phyloP scores from a whole-genome alignment of 129 eudicot species.

The Helianthus tuberosus region DNA sequence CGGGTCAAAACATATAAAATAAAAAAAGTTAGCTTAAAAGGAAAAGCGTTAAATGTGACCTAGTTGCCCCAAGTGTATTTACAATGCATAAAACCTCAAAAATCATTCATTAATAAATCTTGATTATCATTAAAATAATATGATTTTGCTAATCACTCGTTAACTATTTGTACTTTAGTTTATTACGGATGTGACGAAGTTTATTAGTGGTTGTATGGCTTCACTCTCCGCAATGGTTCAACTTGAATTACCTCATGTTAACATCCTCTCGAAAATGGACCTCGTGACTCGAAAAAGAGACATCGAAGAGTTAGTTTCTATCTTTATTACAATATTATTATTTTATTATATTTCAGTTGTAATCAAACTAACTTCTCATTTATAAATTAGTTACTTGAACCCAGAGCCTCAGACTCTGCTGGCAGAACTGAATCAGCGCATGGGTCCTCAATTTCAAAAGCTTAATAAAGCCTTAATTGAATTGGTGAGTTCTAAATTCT shows the following conservation, averaged over 20 bases:
- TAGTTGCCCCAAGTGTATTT: neutral
- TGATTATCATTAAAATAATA: neutral
- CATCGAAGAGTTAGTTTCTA: slow-evolving; percentile 61
- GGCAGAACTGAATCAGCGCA: slow-evolving; percentile 76
- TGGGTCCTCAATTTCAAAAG: slow-evolving; percentile 93
- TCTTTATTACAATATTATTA: neutral
- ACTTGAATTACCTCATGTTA: slow-evolving; percentile 94
- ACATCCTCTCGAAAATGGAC: slow-evolving; percentile 96
- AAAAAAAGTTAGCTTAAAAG: neutral
- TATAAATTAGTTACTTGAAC: slow-evolving; percentile 54
- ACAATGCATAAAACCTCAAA: neutral
- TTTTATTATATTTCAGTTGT: neutral
- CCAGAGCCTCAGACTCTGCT: slow-evolving; percentile 77
- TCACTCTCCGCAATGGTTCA: slow-evolving; percentile 98
- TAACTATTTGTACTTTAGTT: slow-evolving; percentile 39
- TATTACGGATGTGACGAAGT: slow-evolving; percentile 96
- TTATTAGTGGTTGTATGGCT: slow-evolving; percentile 97
- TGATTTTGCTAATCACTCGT: neutral
- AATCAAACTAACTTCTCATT: slow-evolving; percentile 9
- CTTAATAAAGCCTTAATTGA: slow-evolving; percentile 85
- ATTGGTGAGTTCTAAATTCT: slow-evolving; percentile 47
- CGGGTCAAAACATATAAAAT: neutral
- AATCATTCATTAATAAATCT: neutral
- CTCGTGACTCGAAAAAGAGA: slow-evolving; percentile 85
- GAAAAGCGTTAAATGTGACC: neutral